Conservation (phyloP, 441 rosid species). For the Bocquillonia castaneifolia region DNA sequence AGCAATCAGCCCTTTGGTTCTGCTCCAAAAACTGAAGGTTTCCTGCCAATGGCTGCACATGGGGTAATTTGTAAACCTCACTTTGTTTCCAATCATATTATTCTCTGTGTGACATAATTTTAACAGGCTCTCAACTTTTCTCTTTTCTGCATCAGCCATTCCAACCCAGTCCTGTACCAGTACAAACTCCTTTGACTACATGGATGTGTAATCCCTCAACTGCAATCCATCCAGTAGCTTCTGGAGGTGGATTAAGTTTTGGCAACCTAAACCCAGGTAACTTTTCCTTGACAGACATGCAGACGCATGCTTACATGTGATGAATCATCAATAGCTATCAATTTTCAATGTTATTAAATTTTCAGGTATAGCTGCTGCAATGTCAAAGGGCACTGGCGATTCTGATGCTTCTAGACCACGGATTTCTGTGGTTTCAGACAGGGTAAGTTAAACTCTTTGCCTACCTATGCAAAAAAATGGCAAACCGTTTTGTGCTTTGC, state of each 20-base stretch:
- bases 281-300: neutral
- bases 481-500: neutral
- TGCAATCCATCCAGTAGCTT: conserved; percentile 32
- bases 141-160: conserved; percentile 30
- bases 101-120: neutral
- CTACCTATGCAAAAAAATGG: neutral
- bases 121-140: neutral
- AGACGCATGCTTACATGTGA: neutral
- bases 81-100: neutral
- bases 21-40: conserved; percentile 54
- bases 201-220: conserved; percentile 45
- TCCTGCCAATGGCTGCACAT: conserved; percentile 57
- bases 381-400: conserved; percentile 29
- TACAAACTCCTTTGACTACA: conserved; percentile 34
- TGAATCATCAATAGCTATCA: neutral
- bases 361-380: conserved; percentile 32
- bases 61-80: conserved; percentile 46
- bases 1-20: conserved; percentile 59
- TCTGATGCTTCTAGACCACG: conserved; percentile 33
- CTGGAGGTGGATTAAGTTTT: conserved; percentile 35
- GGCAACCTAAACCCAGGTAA: conserved; percentile 35
- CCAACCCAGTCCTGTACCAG: conserved; percentile 33
- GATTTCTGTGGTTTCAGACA: conserved; percentile 29
- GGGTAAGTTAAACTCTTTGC: conserved; percentile 28
- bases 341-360: conserved; percentile 3